Evolutionary conservation across 768 basidiomycete species (phyloP), one percentile per base, ranked within the genome.

Genomic region (Tylopilus sp.): DNA sequence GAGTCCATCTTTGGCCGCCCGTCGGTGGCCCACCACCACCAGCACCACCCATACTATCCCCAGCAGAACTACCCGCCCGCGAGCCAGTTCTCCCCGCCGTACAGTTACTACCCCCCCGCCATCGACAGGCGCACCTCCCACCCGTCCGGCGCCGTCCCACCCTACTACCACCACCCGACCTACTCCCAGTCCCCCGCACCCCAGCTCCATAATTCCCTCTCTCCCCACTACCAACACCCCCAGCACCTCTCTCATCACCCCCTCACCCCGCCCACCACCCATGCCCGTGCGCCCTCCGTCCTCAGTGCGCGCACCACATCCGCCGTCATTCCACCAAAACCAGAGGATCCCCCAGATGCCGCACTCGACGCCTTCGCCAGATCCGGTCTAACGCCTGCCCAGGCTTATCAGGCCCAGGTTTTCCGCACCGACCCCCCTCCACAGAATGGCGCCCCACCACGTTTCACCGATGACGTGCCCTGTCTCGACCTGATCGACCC

Each of bases 1-100:
- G 87, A 92, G 70, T 82, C 85, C 64, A 92, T 93, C 73, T 93
- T 93, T 71, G 89, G 89, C 24, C 80, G 90, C 24, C 86, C 89
- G 47, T 81, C 82, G 46, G 72, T 76, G 42, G 58, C 74, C 29
- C 83, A 83, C 68, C 85, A 84, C 60, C 71, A 72, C 60, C 72
- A 72, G 46, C 29, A 40, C 50, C 36, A 33, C 36, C 50, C 58
- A 38, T 55, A 53, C 62, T 55, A 55, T 43, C 56, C 36, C 8
- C 61, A 66, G 45, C 59, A 60, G 46, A 53, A 51, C 47, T 61
- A 64, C 57, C 61, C 49, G 12, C 65, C 59, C 46, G 58, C 51
- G 63, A 61, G 55, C 16, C 68, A 61, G 61, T 69, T 56, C 48
- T 70, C 70, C 31, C 74, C 78, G 51, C 66, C 68, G 19, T 73